Base-by-base conservation (phyloP, 1,139 yeast genomes). In the Scheffersomyces illinoinensis region DNA sequence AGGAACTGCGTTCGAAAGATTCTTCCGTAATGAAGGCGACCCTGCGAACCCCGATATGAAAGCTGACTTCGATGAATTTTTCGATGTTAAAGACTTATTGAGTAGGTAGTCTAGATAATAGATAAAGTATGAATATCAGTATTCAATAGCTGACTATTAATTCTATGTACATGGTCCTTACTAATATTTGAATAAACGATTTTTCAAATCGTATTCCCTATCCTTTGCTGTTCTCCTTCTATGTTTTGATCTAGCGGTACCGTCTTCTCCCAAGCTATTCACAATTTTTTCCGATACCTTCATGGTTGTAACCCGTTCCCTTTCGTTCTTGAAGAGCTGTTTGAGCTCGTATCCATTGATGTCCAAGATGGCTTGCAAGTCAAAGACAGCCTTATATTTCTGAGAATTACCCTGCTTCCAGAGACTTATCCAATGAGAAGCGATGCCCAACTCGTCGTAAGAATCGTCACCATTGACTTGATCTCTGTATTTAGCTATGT, bases 361-460 rank as follows among this genome's bases (percentile, higher is more conserved):
- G 47, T 76, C 77, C 47, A 71, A 57, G 26, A 80, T 76, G 1
- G 82, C 76, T 5, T 71, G 73, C 50, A 73, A 63, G 55, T 81
- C 85, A 61, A 81, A 78, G 14, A 79, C 64, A 1, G 80, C 82
- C 53, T 64, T 68, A 61, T 71, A 76, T 50, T 68, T 67, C 12
- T 62, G 58, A 26, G 64, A 72, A 61, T 80, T 78, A 1, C 93
- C 96, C 61, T 84, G 86, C 58, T 87, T 82, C 88, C 91, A 90
- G 39, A 82, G 72, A 61, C 86, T 86, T 4, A 90, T 76, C 89
- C 95, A 89, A 62, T 85, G 85, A 5, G 83, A 76, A 0, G 97
- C 93, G 56, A 86, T 82, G 1, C 92, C 89, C 24, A 78, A 73
- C 57, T 87, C 89, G 67, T 87, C 88, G 64, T 71, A 82, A 0